Percentiles rank a stretch among this genome's conserved stretches.
Conservation (phyloP, 345 rosid species). For the Populus pruinosa region DNA sequence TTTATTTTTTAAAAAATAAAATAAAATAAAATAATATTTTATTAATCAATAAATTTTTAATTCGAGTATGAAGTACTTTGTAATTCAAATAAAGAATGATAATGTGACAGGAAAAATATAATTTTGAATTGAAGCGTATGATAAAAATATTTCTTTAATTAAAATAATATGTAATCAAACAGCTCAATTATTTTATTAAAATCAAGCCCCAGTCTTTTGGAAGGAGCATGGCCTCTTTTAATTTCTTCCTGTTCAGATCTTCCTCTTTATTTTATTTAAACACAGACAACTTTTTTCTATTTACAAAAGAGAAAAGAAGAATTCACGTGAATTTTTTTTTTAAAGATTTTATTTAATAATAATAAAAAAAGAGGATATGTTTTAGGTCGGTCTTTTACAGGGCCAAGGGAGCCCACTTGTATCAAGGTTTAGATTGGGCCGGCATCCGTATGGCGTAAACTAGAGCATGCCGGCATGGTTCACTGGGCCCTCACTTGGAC, state of each 20-base stretch:
- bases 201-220: too few relatives aligned
- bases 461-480: slow-evolving; percentile 25
- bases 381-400: slow-evolving; percentile 9
- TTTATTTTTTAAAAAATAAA: too few relatives aligned
- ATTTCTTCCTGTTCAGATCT: background rate
- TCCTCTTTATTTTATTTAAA: background rate
- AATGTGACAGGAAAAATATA: too few relatives aligned
- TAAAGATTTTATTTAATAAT: background rate
- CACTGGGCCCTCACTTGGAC: slow-evolving; percentile 18
- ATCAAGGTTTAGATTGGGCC: slow-evolving; percentile 29
- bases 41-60: too few relatives aligned
- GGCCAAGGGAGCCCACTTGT: slow-evolving; percentile 32
- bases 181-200: too few relatives aligned
- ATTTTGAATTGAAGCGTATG: too few relatives aligned
- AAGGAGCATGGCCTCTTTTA: background rate
- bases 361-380: background rate
- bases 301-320: background rate
- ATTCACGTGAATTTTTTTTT: background rate
- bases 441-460: slow-evolving; percentile 21
- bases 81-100: too few relatives aligned
- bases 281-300: fast-evolving
- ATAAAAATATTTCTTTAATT: too few relatives aligned
- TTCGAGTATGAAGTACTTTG: too few relatives aligned
- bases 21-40: too few relatives aligned
- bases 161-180: too few relatives aligned